Base-by-base conservation (phyloP, 192 early-diverging fungal genomes). In the Rhizophagus prolifer region DNA sequence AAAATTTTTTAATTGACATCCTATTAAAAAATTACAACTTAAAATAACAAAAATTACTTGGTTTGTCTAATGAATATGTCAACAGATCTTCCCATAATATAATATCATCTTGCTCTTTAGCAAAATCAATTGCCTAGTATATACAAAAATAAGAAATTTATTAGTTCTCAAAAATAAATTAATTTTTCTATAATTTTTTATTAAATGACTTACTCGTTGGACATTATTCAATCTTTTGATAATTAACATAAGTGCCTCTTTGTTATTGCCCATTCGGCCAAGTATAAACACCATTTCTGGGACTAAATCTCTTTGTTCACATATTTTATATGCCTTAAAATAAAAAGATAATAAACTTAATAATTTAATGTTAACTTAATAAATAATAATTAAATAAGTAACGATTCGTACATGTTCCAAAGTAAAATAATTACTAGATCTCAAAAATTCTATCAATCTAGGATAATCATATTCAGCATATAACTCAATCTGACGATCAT, bases 231-330 rank as follows among this genome's bases (percentile, higher is more conserved):
- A 82, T 62, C 92, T 86, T 25, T 94, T 90, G 70, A 99, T 98
- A 65, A 99, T 97, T 60, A 99, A 86, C 88, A 92, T 91, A 50
- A 99, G 84, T 0, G 98, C 97, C 59, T 90, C 86, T 76, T 96
- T 92, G 80, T 96, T 97, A 74, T 99, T 90, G 62, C 98, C 98
- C 96, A 98, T 97, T 16, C 97, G 94, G 10, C 98, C 97, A 63
- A 98, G 84, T 44, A 99, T 82, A 80, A 92, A 98, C 1, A 99
- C 95, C 97, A 98, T 99, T 79, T 98, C 98, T 13, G 95, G 95
- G 9, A 99, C 94, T 74, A 99, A 83, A 71, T 92, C 92, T 46
- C 92, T 90, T 74, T 89, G 79, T 82, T 98, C 93, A 78, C 95
- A 97, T 30, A 94, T 85, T 62, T 86, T 82, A 73, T 92, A 95